A percentile compares a stretch with the other conserved stretches of the same genome.
Conservation (phyloP, 441 rosid species). For the Adansonia madagascariensis region DNA sequence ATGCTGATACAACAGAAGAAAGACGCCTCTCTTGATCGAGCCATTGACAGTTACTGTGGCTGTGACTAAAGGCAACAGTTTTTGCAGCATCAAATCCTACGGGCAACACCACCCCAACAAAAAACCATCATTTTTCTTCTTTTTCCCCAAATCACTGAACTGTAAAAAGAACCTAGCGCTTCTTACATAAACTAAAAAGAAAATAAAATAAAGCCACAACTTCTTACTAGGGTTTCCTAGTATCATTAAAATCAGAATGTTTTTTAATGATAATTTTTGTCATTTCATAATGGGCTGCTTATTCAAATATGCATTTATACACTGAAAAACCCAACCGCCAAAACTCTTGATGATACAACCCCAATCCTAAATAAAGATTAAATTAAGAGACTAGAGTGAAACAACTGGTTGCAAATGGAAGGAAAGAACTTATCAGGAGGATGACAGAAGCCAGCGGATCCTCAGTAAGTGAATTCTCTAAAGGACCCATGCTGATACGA, state of each 20-base stretch:
- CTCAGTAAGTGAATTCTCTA: conserved; percentile 68
- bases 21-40: conserved; percentile 83
- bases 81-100: conserved; percentile 91
- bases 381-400: not conserved
- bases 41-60: conserved; percentile 40
- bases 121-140: conserved; percentile 32
- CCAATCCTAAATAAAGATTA: not conserved
- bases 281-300: no score
- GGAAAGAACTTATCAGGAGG: conserved; percentile 61
- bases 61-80: conserved; percentile 46
- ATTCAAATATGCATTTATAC: not conserved
- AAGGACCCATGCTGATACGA: conserved; percentile 53
- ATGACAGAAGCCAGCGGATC: conserved; percentile 75
- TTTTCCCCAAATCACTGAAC: conserved; percentile 26
- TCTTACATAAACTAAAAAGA: not conserved
- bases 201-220: not conserved
- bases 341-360: not conserved
- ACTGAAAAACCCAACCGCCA: not conserved
- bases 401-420: not conserved
- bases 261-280: no score
- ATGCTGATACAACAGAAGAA: conserved; percentile 47
- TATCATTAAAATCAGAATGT: no score
- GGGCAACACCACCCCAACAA: conserved; percentile 35
- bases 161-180: conserved; percentile 11
- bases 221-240: conserved; percentile 14